These are phyloP conservation scores for Agrostemma githago DNA, from an alignment of 148 eudicot genomes.

Conservation along the genomic window DNA sequence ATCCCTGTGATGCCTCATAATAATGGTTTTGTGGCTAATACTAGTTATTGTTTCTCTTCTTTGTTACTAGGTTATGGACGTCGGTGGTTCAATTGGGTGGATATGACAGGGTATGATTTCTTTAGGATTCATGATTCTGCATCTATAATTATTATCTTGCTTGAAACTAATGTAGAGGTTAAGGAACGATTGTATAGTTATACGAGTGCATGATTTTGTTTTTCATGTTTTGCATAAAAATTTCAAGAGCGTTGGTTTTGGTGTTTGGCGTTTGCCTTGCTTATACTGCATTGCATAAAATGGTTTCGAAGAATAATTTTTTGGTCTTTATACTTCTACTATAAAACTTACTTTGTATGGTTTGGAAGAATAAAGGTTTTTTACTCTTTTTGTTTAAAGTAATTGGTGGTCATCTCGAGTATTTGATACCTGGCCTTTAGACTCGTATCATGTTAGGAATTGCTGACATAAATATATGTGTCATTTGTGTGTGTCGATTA, in stretches of 20 bases:
- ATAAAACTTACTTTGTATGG: not conserved
- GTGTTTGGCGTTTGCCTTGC: not conserved
- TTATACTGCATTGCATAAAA: not conserved
- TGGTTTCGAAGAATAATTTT: not conserved
- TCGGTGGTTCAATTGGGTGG: slow-evolving; percentile 78
- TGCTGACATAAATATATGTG: not conserved
- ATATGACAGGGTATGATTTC: slow-evolving; percentile 75
- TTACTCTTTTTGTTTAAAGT: not conserved
- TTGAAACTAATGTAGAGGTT: not conserved
- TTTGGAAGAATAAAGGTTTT: not conserved
- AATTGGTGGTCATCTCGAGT: not conserved
- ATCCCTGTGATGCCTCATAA: not conserved
- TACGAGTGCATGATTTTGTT: not conserved
- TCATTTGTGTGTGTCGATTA: not conserved
- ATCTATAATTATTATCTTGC: not conserved
- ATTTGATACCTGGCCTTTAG: not conserved
- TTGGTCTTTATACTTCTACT: not conserved
- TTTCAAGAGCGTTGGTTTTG: not conserved
- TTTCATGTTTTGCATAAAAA: not conserved
- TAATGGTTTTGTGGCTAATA: not conserved
- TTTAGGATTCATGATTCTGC: slow-evolving; percentile 1
- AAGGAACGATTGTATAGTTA: not conserved
- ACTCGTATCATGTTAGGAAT: not conserved
- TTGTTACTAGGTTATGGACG: slow-evolving; percentile 75
- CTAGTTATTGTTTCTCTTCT: not conserved